Percentiles rank a stretch among this genome's conserved stretches.
Evolutionary conservation across 495 filamentous ascomycete genomes (phyloP).

Genomic region (Penicillium atrosanguineum): DNA sequence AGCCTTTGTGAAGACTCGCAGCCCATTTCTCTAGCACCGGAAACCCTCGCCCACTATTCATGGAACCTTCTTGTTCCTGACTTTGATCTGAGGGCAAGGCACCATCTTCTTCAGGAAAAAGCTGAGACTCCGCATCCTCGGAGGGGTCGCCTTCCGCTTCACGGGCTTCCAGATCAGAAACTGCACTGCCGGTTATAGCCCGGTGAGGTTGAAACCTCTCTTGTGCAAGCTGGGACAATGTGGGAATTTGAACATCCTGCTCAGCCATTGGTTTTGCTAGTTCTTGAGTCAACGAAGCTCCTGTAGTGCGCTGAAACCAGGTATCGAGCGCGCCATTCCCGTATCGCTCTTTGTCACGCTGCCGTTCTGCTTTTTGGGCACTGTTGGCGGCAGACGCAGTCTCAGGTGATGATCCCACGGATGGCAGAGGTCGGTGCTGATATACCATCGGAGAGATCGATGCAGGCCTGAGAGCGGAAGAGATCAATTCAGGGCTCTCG

Average conservation of each 20-base stretch:
- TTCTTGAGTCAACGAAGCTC: slow-evolving; percentile 9
- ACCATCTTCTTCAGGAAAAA: not conserved
- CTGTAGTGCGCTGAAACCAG: slow-evolving; percentile 35
- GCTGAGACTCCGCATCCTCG: not conserved
- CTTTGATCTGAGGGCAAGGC: not conserved
- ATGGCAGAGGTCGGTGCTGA: not conserved
- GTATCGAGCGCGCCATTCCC: slow-evolving; percentile 42
- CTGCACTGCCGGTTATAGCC: not conserved
- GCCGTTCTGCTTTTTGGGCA: slow-evolving; percentile 16
- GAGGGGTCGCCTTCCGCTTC: not conserved
- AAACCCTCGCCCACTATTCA: slow-evolving; percentile 29
- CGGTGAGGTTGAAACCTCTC: slow-evolving; percentile 17
- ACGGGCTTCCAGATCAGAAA: not conserved
- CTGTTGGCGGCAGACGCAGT: not conserved
- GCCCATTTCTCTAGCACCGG: slow-evolving; percentile 45
- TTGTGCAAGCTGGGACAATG: slow-evolving; percentile 25
- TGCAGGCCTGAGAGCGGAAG: slow-evolving; percentile 6
- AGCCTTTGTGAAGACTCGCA: slow-evolving; percentile 28
- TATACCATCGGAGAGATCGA: slow-evolving; percentile 10
- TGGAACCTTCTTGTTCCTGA: not conserved
- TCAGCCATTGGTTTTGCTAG: not conserved
- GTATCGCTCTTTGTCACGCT: slow-evolving; percentile 33
- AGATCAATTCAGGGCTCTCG: slow-evolving; percentile 8
- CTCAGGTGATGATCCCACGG: not conserved
- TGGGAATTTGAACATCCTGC: slow-evolving; percentile 9